These are phyloP conservation scores for Themeda triandra DNA, from an alignment of 176 grass and related monocot species.

Conservation along the genomic window DNA sequence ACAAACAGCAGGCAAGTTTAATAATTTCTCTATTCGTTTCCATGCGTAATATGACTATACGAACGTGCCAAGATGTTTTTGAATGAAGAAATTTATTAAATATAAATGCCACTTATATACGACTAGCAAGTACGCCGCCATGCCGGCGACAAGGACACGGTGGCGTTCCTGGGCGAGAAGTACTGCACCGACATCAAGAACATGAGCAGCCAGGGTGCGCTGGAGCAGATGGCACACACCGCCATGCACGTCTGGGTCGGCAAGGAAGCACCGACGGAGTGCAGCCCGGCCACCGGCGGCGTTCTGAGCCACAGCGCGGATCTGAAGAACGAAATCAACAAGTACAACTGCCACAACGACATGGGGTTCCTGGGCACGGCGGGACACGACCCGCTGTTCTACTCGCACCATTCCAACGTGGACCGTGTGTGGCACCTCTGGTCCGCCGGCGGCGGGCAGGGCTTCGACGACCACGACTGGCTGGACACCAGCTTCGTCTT, in stretches of 20 bases:
- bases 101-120: too few relatives aligned
- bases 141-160: neutral
- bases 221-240: neutral
- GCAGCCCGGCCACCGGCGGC: neutral
- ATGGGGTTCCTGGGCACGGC: conserved; percentile 22
- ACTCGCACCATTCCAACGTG: conserved; percentile 40
- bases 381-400: conserved; percentile 24
- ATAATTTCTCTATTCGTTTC: too few relatives aligned
- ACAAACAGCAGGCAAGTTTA: neutral
- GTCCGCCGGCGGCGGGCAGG: neutral
- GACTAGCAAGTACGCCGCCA: neutral
- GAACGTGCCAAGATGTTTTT: too few relatives aligned
- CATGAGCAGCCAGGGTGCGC: neutral
- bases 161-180: neutral
- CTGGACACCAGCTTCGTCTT: conserved; percentile 6
- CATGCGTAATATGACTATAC: too few relatives aligned
- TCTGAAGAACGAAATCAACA: too few relatives aligned
- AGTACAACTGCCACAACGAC: neutral
- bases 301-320: neutral
- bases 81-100: too few relatives aligned
- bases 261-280: neutral
- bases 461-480: neutral
- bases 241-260: neutral
- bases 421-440: conserved; percentile 43
- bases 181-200: neutral